phyloP scores from a whole-genome alignment of 177 flowering plant species.

The Telopea speciosissima region DNA sequence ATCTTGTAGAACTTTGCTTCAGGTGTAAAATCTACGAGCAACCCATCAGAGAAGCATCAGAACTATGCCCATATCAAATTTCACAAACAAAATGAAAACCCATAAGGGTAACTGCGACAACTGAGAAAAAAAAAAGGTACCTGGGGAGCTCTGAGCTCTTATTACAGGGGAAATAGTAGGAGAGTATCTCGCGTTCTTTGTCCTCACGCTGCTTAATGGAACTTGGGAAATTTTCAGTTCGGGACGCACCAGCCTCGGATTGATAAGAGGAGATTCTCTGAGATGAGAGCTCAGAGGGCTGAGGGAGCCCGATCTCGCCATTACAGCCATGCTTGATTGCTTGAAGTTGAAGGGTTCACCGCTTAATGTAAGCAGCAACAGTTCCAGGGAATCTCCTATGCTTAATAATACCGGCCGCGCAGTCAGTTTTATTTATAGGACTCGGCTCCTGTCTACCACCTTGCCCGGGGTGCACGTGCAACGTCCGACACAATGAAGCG shows the following conservation, averaged over 20 bases:
- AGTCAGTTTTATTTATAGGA: too few relatives aligned
- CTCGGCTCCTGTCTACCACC: too few relatives aligned
- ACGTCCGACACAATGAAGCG: too few relatives aligned
- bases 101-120: background rate
- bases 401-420: too few relatives aligned
- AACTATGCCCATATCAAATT: slow-evolving; percentile 13
- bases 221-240: slow-evolving; percentile 12
- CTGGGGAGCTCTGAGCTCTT: slow-evolving; percentile 51
- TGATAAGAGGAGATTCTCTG: slow-evolving; percentile 2
- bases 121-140: slow-evolving; percentile 14
- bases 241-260: slow-evolving; percentile 13
- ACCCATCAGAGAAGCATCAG: slow-evolving; percentile 12
- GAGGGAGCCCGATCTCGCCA: slow-evolving; percentile 16
- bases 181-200: slow-evolving; percentile 20
- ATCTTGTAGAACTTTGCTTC: slow-evolving; percentile 82
- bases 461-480: too few relatives aligned
- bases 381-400: too few relatives aligned
- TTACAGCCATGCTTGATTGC: slow-evolving; percentile 21
- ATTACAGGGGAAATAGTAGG: slow-evolving; percentile 31
- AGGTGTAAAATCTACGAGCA: slow-evolving; percentile 46
- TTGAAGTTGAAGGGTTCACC: too few relatives aligned
- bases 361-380: too few relatives aligned
- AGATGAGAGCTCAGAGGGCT: slow-evolving; percentile 12
- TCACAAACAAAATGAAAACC: background rate
- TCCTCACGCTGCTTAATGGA: slow-evolving; percentile 18